A percentile compares a stretch with the other conserved stretches of the same genome.
Evolutionary conservation across 352 stramenopile species (phyloP).

Genomic region (Phytophthora pseudosyringae): DNA sequence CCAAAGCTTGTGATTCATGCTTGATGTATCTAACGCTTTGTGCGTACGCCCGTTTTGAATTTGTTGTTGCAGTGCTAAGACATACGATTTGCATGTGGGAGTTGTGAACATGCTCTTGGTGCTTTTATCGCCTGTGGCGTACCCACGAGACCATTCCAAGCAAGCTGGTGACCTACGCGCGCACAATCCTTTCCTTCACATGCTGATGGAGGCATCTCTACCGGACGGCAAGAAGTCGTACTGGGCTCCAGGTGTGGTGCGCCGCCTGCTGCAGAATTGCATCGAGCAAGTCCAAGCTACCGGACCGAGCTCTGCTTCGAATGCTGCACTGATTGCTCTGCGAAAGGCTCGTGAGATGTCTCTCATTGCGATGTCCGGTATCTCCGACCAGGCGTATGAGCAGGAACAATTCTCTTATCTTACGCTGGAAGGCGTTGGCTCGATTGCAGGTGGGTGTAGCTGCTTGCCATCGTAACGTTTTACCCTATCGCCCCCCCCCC

Average conservation of each 20-base stretch:
- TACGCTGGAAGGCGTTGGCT: constrained; percentile 71
- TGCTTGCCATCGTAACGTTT: not conserved
- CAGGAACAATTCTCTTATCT: constrained; percentile 72
- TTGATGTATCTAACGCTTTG: constrained; percentile 1
- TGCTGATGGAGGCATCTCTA: constrained; percentile 54
- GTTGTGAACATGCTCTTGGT: constrained; percentile 76
- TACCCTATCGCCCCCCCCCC: constrained; percentile 2
- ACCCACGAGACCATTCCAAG: constrained; percentile 62
- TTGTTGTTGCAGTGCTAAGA: constrained; percentile 30
- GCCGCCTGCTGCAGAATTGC: constrained; percentile 65
- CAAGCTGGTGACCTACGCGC: constrained; percentile 44
- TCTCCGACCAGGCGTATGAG: constrained; percentile 50
- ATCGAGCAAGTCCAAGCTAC: constrained; percentile 59
- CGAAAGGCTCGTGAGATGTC: constrained; percentile 60
- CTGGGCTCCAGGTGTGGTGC: constrained; percentile 59
- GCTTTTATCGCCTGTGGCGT: constrained; percentile 69
- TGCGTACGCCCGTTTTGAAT: not conserved
- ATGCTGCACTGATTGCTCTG: constrained; percentile 43
- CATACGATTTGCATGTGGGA: constrained; percentile 82
- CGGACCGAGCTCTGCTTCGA: constrained; percentile 32
- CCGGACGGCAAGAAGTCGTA: constrained; percentile 50
- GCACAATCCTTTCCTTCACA: constrained; percentile 74
- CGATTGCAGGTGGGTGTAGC: constrained; percentile 56
- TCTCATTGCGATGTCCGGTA: constrained; percentile 66
- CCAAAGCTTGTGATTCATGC: not conserved